Percentiles rank a stretch among this genome's conserved stretches.
phyloP scores from a whole-genome alignment of 2,329 filamentous ascomycete genomes.

The Claviceps paspali region DNA sequence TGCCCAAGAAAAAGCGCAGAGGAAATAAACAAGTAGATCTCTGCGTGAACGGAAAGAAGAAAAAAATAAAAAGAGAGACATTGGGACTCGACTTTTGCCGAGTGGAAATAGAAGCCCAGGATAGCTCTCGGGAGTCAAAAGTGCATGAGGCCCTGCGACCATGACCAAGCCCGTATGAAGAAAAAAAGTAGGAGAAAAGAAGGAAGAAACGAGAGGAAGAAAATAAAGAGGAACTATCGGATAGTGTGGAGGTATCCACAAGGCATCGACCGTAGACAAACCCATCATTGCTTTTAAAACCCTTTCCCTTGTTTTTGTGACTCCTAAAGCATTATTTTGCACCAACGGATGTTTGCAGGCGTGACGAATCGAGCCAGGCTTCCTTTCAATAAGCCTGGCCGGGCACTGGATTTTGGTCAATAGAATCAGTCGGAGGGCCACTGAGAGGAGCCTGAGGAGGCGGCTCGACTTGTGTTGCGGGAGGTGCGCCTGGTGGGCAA shows the following conservation, averaged over 20 bases:
- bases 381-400: constrained; percentile 32
- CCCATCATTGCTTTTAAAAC: too few relatives aligned
- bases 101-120: too few relatives aligned
- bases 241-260: constrained; percentile 10
- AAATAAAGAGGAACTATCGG: too few relatives aligned
- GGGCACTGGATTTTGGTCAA: constrained; percentile 40
- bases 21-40: background rate
- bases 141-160: too few relatives aligned
- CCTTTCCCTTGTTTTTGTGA: too few relatives aligned
- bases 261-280: constrained; percentile 9
- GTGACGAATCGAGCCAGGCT: background rate
- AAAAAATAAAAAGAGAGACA: background rate
- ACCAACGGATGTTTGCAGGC: background rate
- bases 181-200: too few relatives aligned
- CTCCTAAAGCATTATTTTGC: constrained; percentile 7
- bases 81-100: too few relatives aligned
- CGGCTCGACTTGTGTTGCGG: constrained; percentile 27
- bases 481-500: constrained; percentile 29
- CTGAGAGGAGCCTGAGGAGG: constrained; percentile 19
- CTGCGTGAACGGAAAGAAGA: background rate
- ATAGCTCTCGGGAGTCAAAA: too few relatives aligned
- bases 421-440: constrained; percentile 25
- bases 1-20: background rate
- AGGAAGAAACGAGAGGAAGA: too few relatives aligned
- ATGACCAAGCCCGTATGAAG: too few relatives aligned